Percentiles rank a stretch among this genome's conserved stretches.
Evolutionary conservation across 345 rosid genomes (phyloP).

Genomic region (Streptanthus diversifolius): DNA sequence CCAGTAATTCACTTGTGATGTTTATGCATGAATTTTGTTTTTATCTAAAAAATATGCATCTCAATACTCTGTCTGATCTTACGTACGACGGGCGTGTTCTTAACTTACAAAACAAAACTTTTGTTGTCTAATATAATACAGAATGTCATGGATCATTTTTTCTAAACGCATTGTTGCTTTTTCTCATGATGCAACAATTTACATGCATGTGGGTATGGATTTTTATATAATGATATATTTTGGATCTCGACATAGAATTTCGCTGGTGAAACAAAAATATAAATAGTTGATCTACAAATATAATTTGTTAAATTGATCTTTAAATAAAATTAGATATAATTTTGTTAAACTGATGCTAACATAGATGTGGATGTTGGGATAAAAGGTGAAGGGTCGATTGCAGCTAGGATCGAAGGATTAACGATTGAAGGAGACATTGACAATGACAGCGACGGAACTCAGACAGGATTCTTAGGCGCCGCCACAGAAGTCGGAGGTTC

Average conservation of each 20-base stretch:
- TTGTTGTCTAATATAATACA: too few species aligned
- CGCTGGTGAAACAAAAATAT: background rate
- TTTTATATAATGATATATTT: too few species aligned
- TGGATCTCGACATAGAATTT: too few species aligned
- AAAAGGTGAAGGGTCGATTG: slow-evolving; percentile 42
- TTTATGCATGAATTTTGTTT: background rate
- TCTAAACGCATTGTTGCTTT: background rate
- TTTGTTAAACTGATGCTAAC: background rate
- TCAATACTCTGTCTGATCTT: too few species aligned
- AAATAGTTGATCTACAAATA: background rate
- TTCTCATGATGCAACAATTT: background rate
- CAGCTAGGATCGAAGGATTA: slow-evolving; percentile 64
- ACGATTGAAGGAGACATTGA: slow-evolving; percentile 73
- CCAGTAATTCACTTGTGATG: background rate
- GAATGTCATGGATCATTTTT: background rate
- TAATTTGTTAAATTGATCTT: background rate
- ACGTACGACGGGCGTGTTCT: too few species aligned
- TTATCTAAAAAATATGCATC: background rate
- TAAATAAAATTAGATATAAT: too few species aligned
- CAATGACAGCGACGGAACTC: slow-evolving; percentile 71
- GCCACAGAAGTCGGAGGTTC: slow-evolving; percentile 32
- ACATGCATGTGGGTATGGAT: background rate
- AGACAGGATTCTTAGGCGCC: slow-evolving; percentile 57
- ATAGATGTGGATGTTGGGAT: slow-evolving; percentile 49
- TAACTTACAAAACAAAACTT: too few species aligned